A percentile compares a stretch with the other conserved stretches of the same genome.
Conservation (phyloP, 1,284 basidiomycete genomes). For the Abortiporus biennis region DNA sequence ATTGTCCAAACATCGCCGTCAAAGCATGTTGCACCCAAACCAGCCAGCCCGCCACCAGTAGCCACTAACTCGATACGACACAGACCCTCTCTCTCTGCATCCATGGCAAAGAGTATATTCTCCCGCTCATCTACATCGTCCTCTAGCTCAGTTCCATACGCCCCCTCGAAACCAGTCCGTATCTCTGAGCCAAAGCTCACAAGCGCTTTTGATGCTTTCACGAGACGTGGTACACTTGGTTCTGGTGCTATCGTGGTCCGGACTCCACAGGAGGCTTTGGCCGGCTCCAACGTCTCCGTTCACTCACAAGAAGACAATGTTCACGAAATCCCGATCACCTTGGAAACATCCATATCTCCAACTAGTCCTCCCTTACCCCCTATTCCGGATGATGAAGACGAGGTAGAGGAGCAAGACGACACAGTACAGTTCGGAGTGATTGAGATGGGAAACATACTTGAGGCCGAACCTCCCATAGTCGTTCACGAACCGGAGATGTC, state of each 20-base stretch:
- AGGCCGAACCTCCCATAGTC: too few species aligned
- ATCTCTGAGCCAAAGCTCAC: constrained; percentile 58
- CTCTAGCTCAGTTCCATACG: constrained; percentile 19
- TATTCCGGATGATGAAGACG: constrained; percentile 28
- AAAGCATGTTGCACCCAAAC: too few species aligned
- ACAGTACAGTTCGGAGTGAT: too few species aligned
- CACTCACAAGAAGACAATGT: background rate
- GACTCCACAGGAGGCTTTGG: constrained; percentile 70
- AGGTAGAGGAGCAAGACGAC: constrained; percentile 11
- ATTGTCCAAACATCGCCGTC: constrained; percentile 2
- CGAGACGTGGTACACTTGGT: constrained; percentile 48
- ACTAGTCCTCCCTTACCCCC: constrained; percentile 54
- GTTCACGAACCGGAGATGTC: too few species aligned
- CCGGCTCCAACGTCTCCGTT: constrained; percentile 11
- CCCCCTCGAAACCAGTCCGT: constrained; percentile 39
- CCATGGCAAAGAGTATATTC: constrained; percentile 20
- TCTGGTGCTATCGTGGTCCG: constrained; percentile 65
- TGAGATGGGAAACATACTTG: too few species aligned
- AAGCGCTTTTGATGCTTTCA: constrained; percentile 39
- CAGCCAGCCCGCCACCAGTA: constrained; percentile 1
- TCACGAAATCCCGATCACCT: constrained; percentile 10
- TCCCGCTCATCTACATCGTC: constrained; percentile 24
- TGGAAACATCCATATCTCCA: constrained; percentile 17
- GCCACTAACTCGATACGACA: background rate
- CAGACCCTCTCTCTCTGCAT: background rate